Evolutionary conservation across 2,329 filamentous ascomycete genomes (phyloP).

Genomic region (Pseudocercospora crystallina): DNA sequence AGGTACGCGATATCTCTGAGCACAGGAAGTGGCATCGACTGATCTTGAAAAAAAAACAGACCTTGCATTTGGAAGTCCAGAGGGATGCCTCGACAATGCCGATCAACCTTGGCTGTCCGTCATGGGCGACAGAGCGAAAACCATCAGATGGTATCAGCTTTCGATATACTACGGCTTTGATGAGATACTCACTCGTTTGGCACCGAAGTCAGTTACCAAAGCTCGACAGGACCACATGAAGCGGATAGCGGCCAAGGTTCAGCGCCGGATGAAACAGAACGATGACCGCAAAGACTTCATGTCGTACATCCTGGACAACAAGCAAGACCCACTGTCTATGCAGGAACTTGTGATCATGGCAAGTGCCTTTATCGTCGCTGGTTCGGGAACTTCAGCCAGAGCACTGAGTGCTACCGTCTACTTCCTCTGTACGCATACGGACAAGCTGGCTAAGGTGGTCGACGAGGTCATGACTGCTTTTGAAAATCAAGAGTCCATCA

Average conservation of each 20-base stretch:
- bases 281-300: conserved; percentile 9
- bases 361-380: conserved; percentile 36
- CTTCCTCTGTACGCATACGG: conserved; percentile 31
- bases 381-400: conserved; percentile 40
- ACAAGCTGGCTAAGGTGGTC: conserved; percentile 29
- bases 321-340: conserved; percentile 14
- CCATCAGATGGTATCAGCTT: conserved; percentile 8
- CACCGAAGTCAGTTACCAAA: conserved; percentile 2
- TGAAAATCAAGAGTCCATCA: conserved; percentile 34
- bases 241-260: background rate
- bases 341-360: conserved; percentile 18
- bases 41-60: too few relatives aligned
- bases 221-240: conserved; percentile 6
- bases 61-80: conserved; percentile 6
- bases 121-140: conserved; percentile 7
- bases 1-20: background rate
- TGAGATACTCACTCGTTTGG: background rate
- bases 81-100: conserved; percentile 7
- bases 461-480: conserved; percentile 38
- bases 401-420: conserved; percentile 33
- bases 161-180: conserved; percentile 8
- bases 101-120: conserved; percentile 7
- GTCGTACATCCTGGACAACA: conserved; percentile 26
- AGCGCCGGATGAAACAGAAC: conserved; percentile 1
- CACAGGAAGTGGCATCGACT: background rate